phyloP scores from a whole-genome alignment of 306 rosid species.

The Argentina anserina region DNA sequence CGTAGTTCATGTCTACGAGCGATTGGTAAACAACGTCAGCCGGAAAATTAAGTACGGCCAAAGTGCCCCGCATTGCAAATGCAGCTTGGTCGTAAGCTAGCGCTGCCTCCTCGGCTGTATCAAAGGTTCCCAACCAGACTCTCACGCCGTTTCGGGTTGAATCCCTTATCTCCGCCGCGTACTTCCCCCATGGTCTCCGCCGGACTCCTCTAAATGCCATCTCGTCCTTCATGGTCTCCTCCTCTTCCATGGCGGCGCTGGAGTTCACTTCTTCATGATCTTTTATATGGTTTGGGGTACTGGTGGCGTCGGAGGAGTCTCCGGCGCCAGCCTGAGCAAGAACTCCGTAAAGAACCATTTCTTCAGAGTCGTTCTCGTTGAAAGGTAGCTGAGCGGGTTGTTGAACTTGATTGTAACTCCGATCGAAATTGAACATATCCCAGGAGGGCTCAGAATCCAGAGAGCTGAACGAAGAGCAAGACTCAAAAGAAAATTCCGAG shows the following conservation, averaged over 20 bases:
- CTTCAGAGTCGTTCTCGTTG: slow-evolving; percentile 55
- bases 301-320: background rate
- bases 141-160: slow-evolving; percentile 54
- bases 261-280: slow-evolving; percentile 38
- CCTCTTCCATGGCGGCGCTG: background rate
- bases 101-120: slow-evolving; percentile 66
- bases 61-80: slow-evolving; percentile 48
- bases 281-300: background rate
- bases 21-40: slow-evolving; percentile 37
- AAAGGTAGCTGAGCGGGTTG: slow-evolving; percentile 39
- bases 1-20: slow-evolving; percentile 42
- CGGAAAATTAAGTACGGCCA: slow-evolving; percentile 55
- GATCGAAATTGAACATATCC: background rate
- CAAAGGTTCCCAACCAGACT: slow-evolving; percentile 77
- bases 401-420: background rate
- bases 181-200: slow-evolving; percentile 71
- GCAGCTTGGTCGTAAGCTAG: slow-evolving; percentile 80
- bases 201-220: slow-evolving; percentile 51
- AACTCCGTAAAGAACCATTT: slow-evolving; percentile 52
- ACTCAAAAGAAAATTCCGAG: slow-evolving; percentile 19
- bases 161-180: slow-evolving; percentile 68
- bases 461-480: slow-evolving; percentile 18
- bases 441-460: slow-evolving; percentile 15
- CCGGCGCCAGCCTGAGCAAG: slow-evolving; percentile 22
- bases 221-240: slow-evolving; percentile 11